Base-by-base conservation (phyloP, 495 filamentous ascomycete species). In the Amniculicola lignicola region DNA sequence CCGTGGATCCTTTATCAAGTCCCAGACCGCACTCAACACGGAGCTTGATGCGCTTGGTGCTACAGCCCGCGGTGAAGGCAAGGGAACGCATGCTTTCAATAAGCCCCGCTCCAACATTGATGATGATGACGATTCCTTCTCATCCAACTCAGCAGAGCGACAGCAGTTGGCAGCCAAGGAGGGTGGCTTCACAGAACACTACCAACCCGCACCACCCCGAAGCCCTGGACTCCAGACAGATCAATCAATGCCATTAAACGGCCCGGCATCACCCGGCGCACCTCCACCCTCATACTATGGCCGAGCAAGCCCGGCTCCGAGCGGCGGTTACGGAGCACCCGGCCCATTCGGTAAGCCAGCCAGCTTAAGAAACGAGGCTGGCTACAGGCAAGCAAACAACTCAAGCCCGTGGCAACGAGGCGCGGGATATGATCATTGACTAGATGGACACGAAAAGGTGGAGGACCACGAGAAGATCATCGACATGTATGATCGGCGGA, bases 1-100 rank as follows among this genome's bases (percentile, higher is more conserved):
- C 74, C 86, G 93, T 54, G 88, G 88, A 39, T 96, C 91, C 2
- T 96, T 97, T 73, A 96, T 96, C 84, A 98, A 98, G 77, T 96
- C 92, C 3, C 86, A 94, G 61, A 86, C 87, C n/a, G 82, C 90
- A 62, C 77, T 97, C 51, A 88, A 79, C 19, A 93, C 87, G 2
- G 93, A 98, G 67, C 77, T 98, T 52, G 92, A 97, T 72, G 93
- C 93, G 6, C 77, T 98, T 25, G 94, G 88, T 56, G 90, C 85
- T 40, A 96, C 93, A 9, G 93, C 93, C 24, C 86, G 93, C 53
- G 91, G 90, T 50, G 88, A 92, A 54, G 69, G 75, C 59, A 92
- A 90, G 72, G 73, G 74, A 1, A 83, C 83, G 49, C 85, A 83
- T 61, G 78, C 52, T 5, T 54, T 44, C 40, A 54, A 77, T 52